Evolutionary conservation across 2,329 filamentous ascomycete species (phyloP).

Genomic region (Neonectria hederae): DNA sequence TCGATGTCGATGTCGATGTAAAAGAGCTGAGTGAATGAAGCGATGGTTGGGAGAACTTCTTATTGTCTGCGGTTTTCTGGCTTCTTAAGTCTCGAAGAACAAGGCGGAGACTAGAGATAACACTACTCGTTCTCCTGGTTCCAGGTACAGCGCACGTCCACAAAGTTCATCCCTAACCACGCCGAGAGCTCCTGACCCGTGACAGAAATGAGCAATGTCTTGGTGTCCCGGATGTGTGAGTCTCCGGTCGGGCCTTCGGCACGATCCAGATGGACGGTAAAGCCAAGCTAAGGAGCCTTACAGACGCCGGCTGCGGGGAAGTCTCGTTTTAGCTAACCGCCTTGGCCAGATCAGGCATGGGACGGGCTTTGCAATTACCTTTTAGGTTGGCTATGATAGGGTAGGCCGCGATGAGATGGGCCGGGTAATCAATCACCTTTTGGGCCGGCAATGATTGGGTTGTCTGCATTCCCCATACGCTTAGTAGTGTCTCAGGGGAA

Average conservation of each 20-base stretch:
- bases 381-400: not conserved
- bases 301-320: not conserved
- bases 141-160: not conserved
- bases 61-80: not conserved
- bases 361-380: not conserved
- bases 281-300: constrained; percentile 2
- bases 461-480: not conserved
- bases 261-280: not conserved
- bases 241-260: constrained; percentile 14
- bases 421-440: not conserved
- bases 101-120: too few species aligned
- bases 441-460: not conserved
- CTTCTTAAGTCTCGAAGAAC: not conserved
- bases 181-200: not conserved
- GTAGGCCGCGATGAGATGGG: not conserved
- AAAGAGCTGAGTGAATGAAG: not conserved
- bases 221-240: constrained; percentile 5
- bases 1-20: not conserved
- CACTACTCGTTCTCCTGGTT: not conserved
- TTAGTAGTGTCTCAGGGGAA: not conserved
- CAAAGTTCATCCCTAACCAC: not conserved
- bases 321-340: not conserved
- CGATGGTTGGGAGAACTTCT: not conserved
- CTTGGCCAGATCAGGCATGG: not conserved
- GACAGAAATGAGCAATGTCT: not conserved